Evolutionary conservation across 1,284 basidiomycete genomes (phyloP), one percentile per base, ranked within the genome.

Genomic region (Ganoderma leucocontextum): DNA sequence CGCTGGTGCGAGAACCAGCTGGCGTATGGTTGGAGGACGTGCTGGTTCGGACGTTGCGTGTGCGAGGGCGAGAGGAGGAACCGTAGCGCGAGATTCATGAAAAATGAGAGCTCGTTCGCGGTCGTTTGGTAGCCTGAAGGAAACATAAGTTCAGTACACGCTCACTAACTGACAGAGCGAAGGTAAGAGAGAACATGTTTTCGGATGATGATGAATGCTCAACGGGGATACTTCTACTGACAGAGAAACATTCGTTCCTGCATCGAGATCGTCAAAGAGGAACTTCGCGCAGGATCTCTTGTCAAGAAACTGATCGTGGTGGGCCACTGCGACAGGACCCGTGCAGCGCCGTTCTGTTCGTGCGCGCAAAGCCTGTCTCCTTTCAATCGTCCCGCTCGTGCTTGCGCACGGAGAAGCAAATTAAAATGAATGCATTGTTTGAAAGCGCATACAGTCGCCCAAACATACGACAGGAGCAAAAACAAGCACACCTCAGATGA

Each of bases 1-100:
- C 85, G 82, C 71, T 90, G 89, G 75, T 92, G 90, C 8, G 90
- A 91, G 78, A 90, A 91, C 86, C 88, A 89, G 73, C 90, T 86
- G 0, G 87, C 83, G 71, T 86, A 91, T 0, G 90, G 90, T 59
- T 86, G 83, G 17, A 91, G 69, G 10, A 73, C 77, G 74, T 91
- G 88, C 72, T 89, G 82, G 60, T 86, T 77, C 0, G 75, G 62
- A 4, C 69, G 62, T 0, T 76, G 75, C 0, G 87, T 89, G 4
- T 80, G 78, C 13, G 78, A 74, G 7, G 82, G 79, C 2, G 87
- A 87, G 17, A 89, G 79, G 4, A 91, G 81, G 70, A 87, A 87
- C 9, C 85, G 84, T 64, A 89, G 82, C 0, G 87, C 85, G 15
- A 90, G 80, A 52, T 84, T 88, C 89, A 91, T 90, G 78, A 86